Evolutionary conservation across 257 asterid species (phyloP).

Genomic region (Coffea canephora): DNA sequence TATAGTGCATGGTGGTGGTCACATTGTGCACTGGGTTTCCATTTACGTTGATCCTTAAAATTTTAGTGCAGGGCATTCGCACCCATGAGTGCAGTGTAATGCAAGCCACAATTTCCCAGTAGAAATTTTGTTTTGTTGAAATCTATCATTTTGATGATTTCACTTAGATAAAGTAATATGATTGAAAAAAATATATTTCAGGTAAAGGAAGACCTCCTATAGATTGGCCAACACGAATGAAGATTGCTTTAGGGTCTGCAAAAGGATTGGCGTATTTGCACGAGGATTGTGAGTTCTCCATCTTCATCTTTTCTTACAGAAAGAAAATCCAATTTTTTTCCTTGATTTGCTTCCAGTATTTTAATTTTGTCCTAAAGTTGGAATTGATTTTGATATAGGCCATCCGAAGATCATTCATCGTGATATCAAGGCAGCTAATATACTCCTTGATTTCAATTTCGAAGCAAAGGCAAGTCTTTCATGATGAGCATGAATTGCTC

Average conservation of each 20-base stretch:
- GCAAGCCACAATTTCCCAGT: not conserved
- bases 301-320: not conserved
- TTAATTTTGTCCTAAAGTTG: not conserved
- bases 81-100: too few species aligned
- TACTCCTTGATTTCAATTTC: slow-evolving; percentile 75
- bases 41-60: not conserved
- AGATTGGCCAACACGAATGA: slow-evolving; percentile 41
- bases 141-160: not conserved
- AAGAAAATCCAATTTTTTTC: not conserved
- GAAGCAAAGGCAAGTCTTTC: slow-evolving; percentile 67
- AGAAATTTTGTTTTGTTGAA: not conserved
- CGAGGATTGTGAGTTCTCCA: slow-evolving; percentile 43
- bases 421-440: slow-evolving; percentile 89
- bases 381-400: slow-evolving; percentile 43
- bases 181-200: slow-evolving; percentile 10
- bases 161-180: not conserved
- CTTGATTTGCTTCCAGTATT: not conserved
- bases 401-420: slow-evolving; percentile 93
- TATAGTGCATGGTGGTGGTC: not conserved
- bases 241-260: slow-evolving; percentile 52
- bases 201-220: slow-evolving; percentile 48
- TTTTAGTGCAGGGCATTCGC: not conserved
- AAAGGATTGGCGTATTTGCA: slow-evolving; percentile 58
- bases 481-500: not conserved
- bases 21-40: not conserved